Conservation (phyloP, 1,284 basidiomycete genomes). For the Prillingera fragicola region DNA sequence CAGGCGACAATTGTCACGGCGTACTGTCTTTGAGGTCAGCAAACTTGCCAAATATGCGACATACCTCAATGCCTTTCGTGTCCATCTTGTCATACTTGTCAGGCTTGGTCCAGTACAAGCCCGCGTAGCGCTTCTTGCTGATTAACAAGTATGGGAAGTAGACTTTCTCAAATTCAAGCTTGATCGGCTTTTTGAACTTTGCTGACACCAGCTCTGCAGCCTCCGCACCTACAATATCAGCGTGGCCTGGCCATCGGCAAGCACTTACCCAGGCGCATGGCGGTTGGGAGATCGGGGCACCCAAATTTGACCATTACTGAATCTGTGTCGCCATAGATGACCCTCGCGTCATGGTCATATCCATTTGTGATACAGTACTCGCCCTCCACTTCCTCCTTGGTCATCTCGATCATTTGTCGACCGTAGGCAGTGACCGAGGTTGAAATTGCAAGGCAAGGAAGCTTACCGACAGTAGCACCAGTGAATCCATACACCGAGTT, state of each 20-base stretch:
- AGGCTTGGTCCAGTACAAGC: slow-evolving; percentile 86
- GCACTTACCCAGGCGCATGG: slow-evolving; percentile 78
- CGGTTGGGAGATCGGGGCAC: slow-evolving; percentile 70
- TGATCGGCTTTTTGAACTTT: slow-evolving; percentile 90
- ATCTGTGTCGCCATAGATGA: slow-evolving; percentile 96
- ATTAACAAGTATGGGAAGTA: slow-evolving; percentile 96
- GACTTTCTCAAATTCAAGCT: slow-evolving; percentile 96
- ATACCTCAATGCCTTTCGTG: slow-evolving; percentile 92
- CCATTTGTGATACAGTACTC: slow-evolving; percentile 82
- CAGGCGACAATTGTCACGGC: slow-evolving; percentile 89
- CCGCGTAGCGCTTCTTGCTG: slow-evolving; percentile 95
- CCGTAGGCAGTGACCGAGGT: slow-evolving; percentile 90
- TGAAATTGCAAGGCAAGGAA: slow-evolving; percentile 88
- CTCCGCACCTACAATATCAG: slow-evolving; percentile 62
- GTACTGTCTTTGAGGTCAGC: slow-evolving; percentile 65
- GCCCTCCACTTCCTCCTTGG: slow-evolving; percentile 83
- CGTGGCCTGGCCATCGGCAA: background rate
- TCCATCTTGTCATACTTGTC: slow-evolving; percentile 99
- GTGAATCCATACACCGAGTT: slow-evolving; percentile 98
- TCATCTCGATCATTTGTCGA: slow-evolving; percentile 94
- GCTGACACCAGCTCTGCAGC: slow-evolving; percentile 88
- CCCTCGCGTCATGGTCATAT: slow-evolving; percentile 74
- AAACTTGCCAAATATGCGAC: slow-evolving; percentile 25
- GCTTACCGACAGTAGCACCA: slow-evolving; percentile 87
- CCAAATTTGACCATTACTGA: slow-evolving; percentile 97